Conservation (phyloP, 441 rosid genomes). For the Bocquillonia castaneifolia region DNA sequence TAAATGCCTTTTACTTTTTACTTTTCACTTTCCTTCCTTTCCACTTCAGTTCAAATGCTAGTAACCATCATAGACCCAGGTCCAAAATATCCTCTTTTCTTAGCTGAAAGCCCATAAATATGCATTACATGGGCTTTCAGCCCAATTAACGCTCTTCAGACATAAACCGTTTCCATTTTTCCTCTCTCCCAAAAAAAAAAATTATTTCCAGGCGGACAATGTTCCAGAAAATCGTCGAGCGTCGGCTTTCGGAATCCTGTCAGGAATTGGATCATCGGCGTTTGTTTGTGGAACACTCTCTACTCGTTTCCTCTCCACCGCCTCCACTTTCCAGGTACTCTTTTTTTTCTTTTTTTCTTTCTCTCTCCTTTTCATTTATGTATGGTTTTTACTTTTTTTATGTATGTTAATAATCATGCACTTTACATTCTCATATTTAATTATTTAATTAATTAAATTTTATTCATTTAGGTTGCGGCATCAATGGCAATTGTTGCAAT, state of each 20-base stretch:
- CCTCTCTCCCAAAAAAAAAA: not conserved
- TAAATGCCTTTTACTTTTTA: slow-evolving; percentile 20
- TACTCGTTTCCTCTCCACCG: slow-evolving; percentile 73
- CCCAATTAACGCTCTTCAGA: not conserved
- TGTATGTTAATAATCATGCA: not conserved
- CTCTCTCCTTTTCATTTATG: not conserved
- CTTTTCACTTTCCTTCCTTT: not conserved
- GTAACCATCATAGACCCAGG: too few species aligned
- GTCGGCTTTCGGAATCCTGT: slow-evolving; percentile 61
- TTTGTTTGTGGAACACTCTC: slow-evolving; percentile 74
- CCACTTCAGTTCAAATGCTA: not conserved
- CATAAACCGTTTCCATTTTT: not conserved
- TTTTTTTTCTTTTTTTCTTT: not conserved
- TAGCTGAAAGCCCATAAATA: not conserved
- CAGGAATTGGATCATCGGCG: slow-evolving; percentile 69
- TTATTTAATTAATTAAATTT: too few species aligned
- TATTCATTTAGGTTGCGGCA: slow-evolving; percentile 48
- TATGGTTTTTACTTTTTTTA: not conserved
- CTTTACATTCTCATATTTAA: not conserved
- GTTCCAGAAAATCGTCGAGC: slow-evolving; percentile 57
- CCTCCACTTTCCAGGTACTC: slow-evolving; percentile 64
- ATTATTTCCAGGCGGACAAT: slow-evolving; percentile 59
- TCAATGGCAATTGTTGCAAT: slow-evolving; percentile 45
- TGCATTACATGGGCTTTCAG: not conserved
- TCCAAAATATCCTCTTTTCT: too few species aligned